Conservation (phyloP, 371 early-diverging fungal genomes). For the Rhizomucor miehei region DNA sequence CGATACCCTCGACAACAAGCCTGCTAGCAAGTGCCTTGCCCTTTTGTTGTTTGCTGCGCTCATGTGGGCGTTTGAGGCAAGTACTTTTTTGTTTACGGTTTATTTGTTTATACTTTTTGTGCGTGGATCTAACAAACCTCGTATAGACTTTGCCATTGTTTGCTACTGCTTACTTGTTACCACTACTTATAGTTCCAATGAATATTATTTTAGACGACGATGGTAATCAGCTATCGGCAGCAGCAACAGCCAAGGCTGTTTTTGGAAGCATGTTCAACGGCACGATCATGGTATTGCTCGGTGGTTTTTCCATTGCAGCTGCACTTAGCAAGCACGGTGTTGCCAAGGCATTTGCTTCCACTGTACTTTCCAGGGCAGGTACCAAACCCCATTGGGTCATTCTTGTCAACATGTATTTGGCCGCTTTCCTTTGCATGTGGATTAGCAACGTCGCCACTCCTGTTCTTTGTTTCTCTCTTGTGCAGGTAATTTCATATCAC, state of each 20-base stretch:
- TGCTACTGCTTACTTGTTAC: constrained; percentile 75
- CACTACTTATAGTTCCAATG: constrained; percentile 67
- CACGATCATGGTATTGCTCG: constrained; percentile 93
- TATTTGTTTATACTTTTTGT: constrained; percentile 11
- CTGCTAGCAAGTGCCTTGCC: constrained; percentile 59
- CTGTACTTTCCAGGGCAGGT: constrained; percentile 69
- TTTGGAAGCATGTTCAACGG: constrained; percentile 94
- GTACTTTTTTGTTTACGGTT: constrained; percentile 1
- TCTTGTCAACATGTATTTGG: constrained; percentile 74
- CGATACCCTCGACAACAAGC: constrained; percentile 49
- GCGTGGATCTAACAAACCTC: constrained; percentile 13
- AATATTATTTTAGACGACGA: constrained; percentile 61
- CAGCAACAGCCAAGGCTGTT: constrained; percentile 76
- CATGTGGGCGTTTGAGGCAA: constrained; percentile 67
- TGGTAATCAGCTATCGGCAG: constrained; percentile 49
- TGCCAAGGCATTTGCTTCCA: constrained; percentile 67
- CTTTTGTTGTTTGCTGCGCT: constrained; percentile 59
- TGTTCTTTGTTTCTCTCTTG: constrained; percentile 77
- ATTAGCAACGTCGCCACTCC: constrained; percentile 85
- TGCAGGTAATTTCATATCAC: constrained; percentile 39
- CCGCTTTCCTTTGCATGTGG: constrained; percentile 77
- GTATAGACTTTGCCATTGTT: constrained; percentile 60
- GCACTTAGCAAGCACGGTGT: constrained; percentile 65
- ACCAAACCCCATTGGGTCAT: constrained; percentile 64
- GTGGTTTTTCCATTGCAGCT: constrained; percentile 93